These are phyloP conservation scores for Fagopyrum tataricum DNA, from an alignment of 148 eudicot species.

Conservation along the genomic window DNA sequence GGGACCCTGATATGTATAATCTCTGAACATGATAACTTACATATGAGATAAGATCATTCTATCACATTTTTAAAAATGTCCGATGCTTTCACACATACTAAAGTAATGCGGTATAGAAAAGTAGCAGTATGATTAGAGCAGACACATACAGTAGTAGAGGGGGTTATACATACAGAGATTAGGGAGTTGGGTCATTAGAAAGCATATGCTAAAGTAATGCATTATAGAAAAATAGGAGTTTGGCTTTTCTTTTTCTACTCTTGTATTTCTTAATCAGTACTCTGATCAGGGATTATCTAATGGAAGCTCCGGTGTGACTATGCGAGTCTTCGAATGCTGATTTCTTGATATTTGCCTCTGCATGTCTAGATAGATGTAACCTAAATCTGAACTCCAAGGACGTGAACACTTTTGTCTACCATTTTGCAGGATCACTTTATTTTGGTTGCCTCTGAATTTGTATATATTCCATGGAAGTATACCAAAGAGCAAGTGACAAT, in stretches of 20 bases:
- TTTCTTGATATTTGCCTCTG: background rate
- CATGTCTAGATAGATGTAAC: background rate
- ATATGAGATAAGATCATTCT: background rate
- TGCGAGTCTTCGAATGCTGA: background rate
- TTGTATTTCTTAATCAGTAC: background rate
- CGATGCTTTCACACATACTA: background rate
- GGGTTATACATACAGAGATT: background rate
- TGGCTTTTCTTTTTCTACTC: background rate
- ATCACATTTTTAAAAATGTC: background rate
- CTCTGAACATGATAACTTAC: background rate
- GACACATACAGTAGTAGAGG: background rate
- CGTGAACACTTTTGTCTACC: slow-evolving; percentile 6
- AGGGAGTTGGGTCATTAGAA: background rate
- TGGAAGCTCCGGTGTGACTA: background rate
- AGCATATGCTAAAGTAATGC: background rate
- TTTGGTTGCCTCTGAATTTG: slow-evolving; percentile 71
- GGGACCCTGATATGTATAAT: background rate
- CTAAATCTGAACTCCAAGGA: background rate
- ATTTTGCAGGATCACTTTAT: slow-evolving; percentile 69
- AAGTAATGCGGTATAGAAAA: background rate
- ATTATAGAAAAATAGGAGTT: background rate
- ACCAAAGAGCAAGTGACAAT: slow-evolving; percentile 44
- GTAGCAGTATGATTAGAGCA: background rate
- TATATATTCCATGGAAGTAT: slow-evolving; percentile 85
- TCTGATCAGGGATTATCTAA: background rate